Evolutionary conservation across 106 monocot species (phyloP), one percentile per base, ranked within the genome.

Genomic region (Amphibolis antarctica): DNA sequence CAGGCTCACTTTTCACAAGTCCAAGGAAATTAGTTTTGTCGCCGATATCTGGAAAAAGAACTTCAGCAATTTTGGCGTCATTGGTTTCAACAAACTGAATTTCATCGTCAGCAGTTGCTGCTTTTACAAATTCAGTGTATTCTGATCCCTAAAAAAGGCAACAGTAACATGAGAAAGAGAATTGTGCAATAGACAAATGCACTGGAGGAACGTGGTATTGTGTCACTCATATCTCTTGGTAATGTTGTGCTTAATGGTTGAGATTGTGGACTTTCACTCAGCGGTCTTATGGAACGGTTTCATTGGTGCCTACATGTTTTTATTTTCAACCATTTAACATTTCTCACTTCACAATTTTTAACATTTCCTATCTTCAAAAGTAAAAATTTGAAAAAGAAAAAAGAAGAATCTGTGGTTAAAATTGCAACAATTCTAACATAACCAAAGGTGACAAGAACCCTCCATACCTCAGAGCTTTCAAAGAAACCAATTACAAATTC

Each of bases 1-100:
- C 98, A 54, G 86, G 78, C 64, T 91, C 98, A 72, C 69, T 73
- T 85, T 98, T 98, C 23, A 91, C 81, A 67, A 98, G 72, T 31
- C 91, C 90, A 49, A 98, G 64, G 69, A 98, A 91, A 29, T 67
- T 45, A 27, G 77, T 81, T 59, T 68, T 44, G 24, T 68, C 26
- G 73, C 62, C 69, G 52, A 84, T 69, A 43, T 60, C 59, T 18
- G 87, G 98, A 75, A 76, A 91, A 44, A 98, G 85, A 77, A 88
- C 58, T 71, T 77, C 72, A 28, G 87, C 91, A 69, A 91, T 51
- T 44, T 51, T 71, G n/a, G 68, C 60, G 57, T 91, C 76, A 67
- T 77, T 64, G 36, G 80, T 73, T 67, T 84, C 91, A 55, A 77
- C 87, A 83, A 98, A 98, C 70, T 98, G 98, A 31, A 91, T 68